Evolutionary conservation across 768 basidiomycete genomes (phyloP), one percentile per base, ranked within the genome.

Genomic region (Chalciporus sphaerocephalus): DNA sequence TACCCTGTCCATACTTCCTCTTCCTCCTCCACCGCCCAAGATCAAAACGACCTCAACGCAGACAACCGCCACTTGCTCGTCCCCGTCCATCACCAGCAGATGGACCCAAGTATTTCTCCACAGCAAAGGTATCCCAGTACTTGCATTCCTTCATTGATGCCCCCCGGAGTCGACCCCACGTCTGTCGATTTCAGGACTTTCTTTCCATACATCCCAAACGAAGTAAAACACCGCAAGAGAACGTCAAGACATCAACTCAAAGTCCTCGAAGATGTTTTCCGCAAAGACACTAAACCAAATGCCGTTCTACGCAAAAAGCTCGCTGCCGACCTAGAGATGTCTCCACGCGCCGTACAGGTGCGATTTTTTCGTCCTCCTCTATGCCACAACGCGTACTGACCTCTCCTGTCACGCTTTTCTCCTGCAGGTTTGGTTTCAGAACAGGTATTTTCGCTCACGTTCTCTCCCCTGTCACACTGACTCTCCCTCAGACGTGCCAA

Each of bases 311-410:
- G 95, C 56, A 90, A 88, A 65, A 74, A 80, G 52, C 80, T 98
- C 42, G 87, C 92, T 0, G 69, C 75, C 9, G 76, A 92, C 69
- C 80, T 97, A 46, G 84, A 83, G 51, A 98, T 98, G 94, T 87
- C 89, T 9, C 81, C 92, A 17, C 74, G 94, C 49, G 92, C 91
- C n/a, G 89, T 98, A 2, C 94, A 98, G 78, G 94, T 95, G 46
- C 74, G 79, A 33, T 25, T 42, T 36, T 22, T 12, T n/a, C 27
- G 33, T 17, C 35, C 22, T 33, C 38, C 30, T 40, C 43, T 43
- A 36, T 17, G 24, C 15, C 22, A 32, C 46, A 40, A 40, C 56
- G 43, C 50, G 49, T 54, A 53, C 58, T 59, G 56, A 55, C 48
- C 17, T 21, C 5, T 6, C 25, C 27, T 45, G 46, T 55, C 65